Evolutionary conservation across 257 asterid species (phyloP), one percentile per base, ranked within the genome.

Genomic region (Przewalskia tangutica): DNA sequence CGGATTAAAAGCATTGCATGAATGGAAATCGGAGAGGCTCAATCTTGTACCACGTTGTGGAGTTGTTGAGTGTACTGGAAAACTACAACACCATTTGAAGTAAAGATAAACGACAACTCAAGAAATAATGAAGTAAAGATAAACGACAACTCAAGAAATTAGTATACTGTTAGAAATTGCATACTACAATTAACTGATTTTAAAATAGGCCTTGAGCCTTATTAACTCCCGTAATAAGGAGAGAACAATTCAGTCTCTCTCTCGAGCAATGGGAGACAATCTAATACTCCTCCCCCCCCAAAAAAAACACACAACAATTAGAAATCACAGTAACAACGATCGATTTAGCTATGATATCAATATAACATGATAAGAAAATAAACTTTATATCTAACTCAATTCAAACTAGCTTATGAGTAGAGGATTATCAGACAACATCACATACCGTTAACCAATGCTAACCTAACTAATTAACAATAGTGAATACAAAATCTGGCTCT

Each of bases 1-100:
- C 1, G 90, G 90, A 20, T 84, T 38, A 13, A 27, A 46, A 14
- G 86, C 66, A 81, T 77, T 84, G 88, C 89, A 85, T 10, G 81
- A 81, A 56, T 77, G 71, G 77, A 20, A 83, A 20, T 87, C 85
- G 9, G 77, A n/a, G 17, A 48, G 58, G 53, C 60, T 83, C 82
- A 81, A n/a, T n/a, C 89, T 66, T 82, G 86, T 44, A 85, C 58
- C 65, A 85, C 86, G 20, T 81, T 81, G 38, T 85, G 90, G 50
- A 77, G 68, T 44, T 77, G 82, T 4, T 14, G 84, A 18, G 53
- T 48, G 85, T 85, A 85, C 66, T 85, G 79, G 73, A 85, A 85
- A 32, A 59, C 89, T 87, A 51, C 70, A 67, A 18, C 32, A 36
- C n/a, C 20, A 60, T 13, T 53, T 2, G 50, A 81, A 54, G 48